A percentile compares a stretch with the other conserved stretches of the same genome.
Evolutionary conservation across 495 filamentous ascomycete genomes (phyloP).

Genomic region (Xylaria cubensis): DNA sequence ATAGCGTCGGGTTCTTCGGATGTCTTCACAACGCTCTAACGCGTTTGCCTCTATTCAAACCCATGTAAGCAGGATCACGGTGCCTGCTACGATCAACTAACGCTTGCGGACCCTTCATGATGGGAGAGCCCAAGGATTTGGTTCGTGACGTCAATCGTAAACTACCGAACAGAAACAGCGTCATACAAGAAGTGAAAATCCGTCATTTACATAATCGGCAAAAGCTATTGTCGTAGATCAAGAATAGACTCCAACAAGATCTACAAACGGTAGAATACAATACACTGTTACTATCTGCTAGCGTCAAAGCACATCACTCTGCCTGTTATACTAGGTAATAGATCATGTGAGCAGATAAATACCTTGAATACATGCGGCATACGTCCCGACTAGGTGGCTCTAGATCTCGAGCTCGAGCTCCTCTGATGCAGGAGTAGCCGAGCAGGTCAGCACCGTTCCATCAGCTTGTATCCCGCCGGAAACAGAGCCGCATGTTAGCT

Average conservation of each 20-base stretch:
- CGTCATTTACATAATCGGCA: background rate
- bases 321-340: background rate
- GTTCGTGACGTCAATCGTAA: constrained; percentile 2
- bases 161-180: background rate
- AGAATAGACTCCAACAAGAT: background rate
- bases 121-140: background rate
- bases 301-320: background rate
- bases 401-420: constrained; percentile 22
- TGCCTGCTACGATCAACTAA: background rate
- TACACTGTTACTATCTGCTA: background rate
- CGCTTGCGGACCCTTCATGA: background rate
- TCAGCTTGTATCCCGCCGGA: constrained; percentile 25
- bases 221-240: constrained; percentile 2
- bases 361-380: background rate
- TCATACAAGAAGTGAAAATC: background rate
- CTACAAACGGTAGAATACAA: background rate
- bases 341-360: background rate
- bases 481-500: constrained; percentile 26
- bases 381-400: background rate
- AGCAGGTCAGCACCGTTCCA: constrained; percentile 26
- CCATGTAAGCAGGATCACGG: background rate
- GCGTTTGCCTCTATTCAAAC: background rate
- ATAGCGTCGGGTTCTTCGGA: background rate
- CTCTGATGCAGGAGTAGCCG: constrained; percentile 20
- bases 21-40: background rate